phyloP scores from a whole-genome alignment of 768 basidiomycete species.

The Ramaria rubella region DNA sequence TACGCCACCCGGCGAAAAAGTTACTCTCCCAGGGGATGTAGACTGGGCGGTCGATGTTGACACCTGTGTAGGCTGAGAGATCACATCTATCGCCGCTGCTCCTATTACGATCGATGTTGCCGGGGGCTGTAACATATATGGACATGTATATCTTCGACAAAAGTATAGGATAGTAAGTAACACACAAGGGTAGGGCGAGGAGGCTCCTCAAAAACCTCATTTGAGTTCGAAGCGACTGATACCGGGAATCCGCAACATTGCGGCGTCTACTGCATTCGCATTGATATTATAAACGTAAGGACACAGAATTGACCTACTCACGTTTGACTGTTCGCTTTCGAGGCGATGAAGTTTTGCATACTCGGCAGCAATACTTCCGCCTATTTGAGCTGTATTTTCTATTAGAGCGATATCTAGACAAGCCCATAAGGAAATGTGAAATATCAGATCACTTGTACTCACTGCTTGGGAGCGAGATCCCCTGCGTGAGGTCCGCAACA shows the following conservation, averaged over 20 bases:
- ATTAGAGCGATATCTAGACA: conserved; percentile 74
- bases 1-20: conserved; percentile 78
- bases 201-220: not conserved
- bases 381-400: conserved; percentile 79
- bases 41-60: conserved; percentile 43
- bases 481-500: conserved; percentile 72
- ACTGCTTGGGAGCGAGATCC: conserved; percentile 69
- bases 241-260: not conserved
- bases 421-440: not conserved
- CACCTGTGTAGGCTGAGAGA: conserved; percentile 41
- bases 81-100: conserved; percentile 85
- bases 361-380: conserved; percentile 71
- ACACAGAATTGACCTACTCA: not conserved
- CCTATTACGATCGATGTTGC: conserved; percentile 63
- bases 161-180: not conserved
- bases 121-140: not conserved
- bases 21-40: conserved; percentile 74
- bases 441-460: conserved; percentile 21
- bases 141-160: not conserved
- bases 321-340: conserved; percentile 15
- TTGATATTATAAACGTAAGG: not conserved
- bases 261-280: not conserved
- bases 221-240: not conserved
- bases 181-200: not conserved
- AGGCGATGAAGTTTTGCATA: conserved; percentile 49